Conservation (phyloP, 208 protist genomes). For the Crithidia acanthocephali region DNA sequence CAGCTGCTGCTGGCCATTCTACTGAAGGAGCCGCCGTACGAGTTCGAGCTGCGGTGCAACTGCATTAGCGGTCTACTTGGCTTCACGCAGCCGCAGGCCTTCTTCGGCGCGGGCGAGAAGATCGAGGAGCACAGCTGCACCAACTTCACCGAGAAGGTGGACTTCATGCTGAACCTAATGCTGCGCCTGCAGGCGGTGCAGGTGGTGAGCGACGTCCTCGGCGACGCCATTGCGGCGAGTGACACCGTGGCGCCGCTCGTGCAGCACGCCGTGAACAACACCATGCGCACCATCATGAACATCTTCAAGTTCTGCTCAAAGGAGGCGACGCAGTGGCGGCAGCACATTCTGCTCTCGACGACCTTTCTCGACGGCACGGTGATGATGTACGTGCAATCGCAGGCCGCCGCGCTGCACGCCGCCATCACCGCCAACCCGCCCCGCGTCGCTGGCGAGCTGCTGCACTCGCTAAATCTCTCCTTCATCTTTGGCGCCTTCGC, state of each 20-base stretch:
- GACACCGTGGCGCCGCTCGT: conserved; percentile 29
- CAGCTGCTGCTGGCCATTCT: conserved; percentile 92
- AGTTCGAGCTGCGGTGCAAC: conserved; percentile 89
- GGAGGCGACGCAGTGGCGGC: conserved; percentile 82
- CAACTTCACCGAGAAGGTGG: conserved; percentile 90
- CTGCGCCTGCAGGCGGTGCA: conserved; percentile 85
- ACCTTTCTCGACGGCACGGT: conserved; percentile 81
- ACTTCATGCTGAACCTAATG: conserved; percentile 88
- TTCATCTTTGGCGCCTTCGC: conserved; percentile 85
- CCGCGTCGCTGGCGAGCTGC: conserved; percentile 47
- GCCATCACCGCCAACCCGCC: conserved; percentile 33
- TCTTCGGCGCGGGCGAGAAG: conserved; percentile 69
- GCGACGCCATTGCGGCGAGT: conserved; percentile 50
- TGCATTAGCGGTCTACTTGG: conserved; percentile 87
- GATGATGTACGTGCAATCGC: conserved; percentile 69
- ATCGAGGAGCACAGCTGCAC: conserved; percentile 83
- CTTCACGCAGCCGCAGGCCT: conserved; percentile 92
- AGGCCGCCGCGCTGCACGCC: conserved; percentile 51
- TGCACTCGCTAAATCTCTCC: conserved; percentile 77
- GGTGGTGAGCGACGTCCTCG: conserved; percentile 85
- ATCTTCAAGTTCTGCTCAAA: conserved; percentile 88
- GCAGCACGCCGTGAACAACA: conserved; percentile 67
- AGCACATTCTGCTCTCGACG: conserved; percentile 90
- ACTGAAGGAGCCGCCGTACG: conserved; percentile 92
- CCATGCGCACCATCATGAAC: conserved; percentile 92